Evolutionary conservation across 2,329 filamentous ascomycete species (phyloP).

Genomic region (Polychaeton citri): DNA sequence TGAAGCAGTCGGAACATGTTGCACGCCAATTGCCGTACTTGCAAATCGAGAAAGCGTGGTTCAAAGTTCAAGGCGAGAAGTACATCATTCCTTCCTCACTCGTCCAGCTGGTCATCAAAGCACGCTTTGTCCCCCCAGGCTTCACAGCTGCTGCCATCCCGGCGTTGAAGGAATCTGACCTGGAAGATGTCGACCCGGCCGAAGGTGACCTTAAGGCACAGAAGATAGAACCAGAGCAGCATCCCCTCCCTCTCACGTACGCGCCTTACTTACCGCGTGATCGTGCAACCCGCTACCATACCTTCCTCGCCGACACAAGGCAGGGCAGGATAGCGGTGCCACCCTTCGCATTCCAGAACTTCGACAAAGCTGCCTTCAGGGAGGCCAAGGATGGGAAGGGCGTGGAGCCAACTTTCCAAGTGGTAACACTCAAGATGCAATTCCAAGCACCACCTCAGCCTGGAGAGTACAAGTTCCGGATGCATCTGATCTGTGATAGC

Average conservation of each 20-base stretch:
- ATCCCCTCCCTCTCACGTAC: slow-evolving; percentile 73
- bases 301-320: slow-evolving; percentile 88
- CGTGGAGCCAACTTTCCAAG: slow-evolving; percentile 70
- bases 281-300: slow-evolving; percentile 80
- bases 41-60: slow-evolving; percentile 82
- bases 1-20: slow-evolving; percentile 59
- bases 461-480: slow-evolving; percentile 85
- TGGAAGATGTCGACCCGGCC: slow-evolving; percentile 82
- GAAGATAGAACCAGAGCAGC: slow-evolving; percentile 51
- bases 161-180: slow-evolving; percentile 59
- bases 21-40: slow-evolving; percentile 75
- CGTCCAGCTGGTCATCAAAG: slow-evolving; percentile 90
- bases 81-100: slow-evolving; percentile 84
- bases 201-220: slow-evolving; percentile 73
- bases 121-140: slow-evolving; percentile 81
- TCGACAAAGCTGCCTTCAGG: slow-evolving; percentile 78
- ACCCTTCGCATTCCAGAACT: slow-evolving; percentile 86
- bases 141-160: slow-evolving; percentile 53
- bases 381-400: slow-evolving; percentile 40
- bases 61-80: slow-evolving; percentile 94
- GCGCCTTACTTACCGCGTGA: slow-evolving; percentile 85
- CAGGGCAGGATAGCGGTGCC: slow-evolving; percentile 93
- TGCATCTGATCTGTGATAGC: slow-evolving; percentile 87
- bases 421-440: slow-evolving; percentile 94
- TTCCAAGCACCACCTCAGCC: slow-evolving; percentile 89